Percentiles rank a stretch among this genome's conserved stretches.
phyloP scores from a whole-genome alignment of 148 eudicot genomes.

The Arctostaphylos glauca region DNA sequence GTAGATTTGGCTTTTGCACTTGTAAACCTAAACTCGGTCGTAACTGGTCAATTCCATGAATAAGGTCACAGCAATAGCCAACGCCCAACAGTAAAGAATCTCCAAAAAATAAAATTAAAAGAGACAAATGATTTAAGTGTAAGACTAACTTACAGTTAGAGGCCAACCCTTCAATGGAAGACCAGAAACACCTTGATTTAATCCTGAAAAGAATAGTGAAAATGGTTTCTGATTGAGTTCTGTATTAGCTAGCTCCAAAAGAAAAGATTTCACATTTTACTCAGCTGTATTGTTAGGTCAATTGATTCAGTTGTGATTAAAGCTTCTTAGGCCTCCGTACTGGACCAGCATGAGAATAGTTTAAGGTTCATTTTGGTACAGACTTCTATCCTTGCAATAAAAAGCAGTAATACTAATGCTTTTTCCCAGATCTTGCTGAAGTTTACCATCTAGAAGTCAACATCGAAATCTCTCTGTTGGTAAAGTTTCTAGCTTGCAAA shows the following conservation, averaged over 20 bases:
- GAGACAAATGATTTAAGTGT: not conserved
- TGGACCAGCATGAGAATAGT: not conserved
- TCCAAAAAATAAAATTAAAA: not conserved
- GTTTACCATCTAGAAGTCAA: not conserved
- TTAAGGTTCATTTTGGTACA: not conserved
- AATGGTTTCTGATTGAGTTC: not conserved
- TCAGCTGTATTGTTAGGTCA: not conserved
- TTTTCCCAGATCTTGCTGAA: not conserved
- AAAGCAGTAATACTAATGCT: not conserved
- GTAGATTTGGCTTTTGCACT: conserved; percentile 66
- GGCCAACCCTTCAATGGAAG: conserved; percentile 99
- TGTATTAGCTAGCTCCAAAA: not conserved
- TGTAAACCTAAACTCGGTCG: conserved; percentile 66
- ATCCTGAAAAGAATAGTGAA: conserved; percentile 33
- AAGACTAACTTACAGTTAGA: conserved; percentile 62
- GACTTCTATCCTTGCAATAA: not conserved
- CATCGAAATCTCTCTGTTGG: not conserved
- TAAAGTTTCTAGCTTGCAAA: not conserved
- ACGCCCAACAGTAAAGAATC: conserved; percentile 14
- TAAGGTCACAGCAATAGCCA: conserved; percentile 9
- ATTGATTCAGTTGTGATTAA: not conserved
- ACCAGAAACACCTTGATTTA: conserved; percentile 66
- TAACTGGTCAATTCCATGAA: conserved; percentile 82
- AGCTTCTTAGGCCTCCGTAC: not conserved
- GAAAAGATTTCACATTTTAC: not conserved